Percentiles rank a stretch among this genome's conserved stretches.
Conservation (phyloP, 768 basidiomycete genomes). For the Pholiota molesta region DNA sequence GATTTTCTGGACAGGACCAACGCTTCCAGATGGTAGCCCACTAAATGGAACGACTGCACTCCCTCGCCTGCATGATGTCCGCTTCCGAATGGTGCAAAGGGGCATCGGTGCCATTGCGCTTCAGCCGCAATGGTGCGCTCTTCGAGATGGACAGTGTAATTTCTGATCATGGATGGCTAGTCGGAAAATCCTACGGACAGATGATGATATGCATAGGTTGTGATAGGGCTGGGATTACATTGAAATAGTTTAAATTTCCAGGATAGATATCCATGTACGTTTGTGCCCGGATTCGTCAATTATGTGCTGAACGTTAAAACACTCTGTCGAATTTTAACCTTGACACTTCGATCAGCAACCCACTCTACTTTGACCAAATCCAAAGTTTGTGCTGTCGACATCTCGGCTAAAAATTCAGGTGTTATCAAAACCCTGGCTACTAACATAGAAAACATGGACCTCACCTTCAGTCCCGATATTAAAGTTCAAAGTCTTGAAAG, state of each 20-base stretch:
- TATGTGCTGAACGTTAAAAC: slow-evolving; percentile 85
- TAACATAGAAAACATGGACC: slow-evolving; percentile 18
- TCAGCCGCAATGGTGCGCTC: slow-evolving; percentile 75
- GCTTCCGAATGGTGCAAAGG: slow-evolving; percentile 61
- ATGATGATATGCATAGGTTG: not conserved
- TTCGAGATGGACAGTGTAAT: slow-evolving; percentile 64
- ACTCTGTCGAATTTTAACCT: slow-evolving; percentile 80
- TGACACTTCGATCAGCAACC: slow-evolving; percentile 81
- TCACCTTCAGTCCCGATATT: slow-evolving; percentile 83
- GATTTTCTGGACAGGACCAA: slow-evolving; percentile 73
- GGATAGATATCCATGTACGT: not conserved
- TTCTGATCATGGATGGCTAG: slow-evolving; percentile 4
- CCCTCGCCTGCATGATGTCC: slow-evolving; percentile 66
- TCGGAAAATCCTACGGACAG: not conserved
- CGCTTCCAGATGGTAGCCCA: slow-evolving; percentile 39
- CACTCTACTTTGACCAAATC: slow-evolving; percentile 83
- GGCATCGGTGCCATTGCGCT: slow-evolving; percentile 63
- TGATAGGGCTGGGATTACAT: not conserved
- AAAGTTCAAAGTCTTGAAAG: slow-evolving; percentile 88
- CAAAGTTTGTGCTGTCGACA: slow-evolving; percentile 59
- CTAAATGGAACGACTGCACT: slow-evolving; percentile 51
- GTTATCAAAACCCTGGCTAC: not conserved
- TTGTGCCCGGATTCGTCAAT: not conserved
- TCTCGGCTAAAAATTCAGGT: slow-evolving; percentile 30
- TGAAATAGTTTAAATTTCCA: not conserved